Evolutionary conservation across 129 eudicot species (phyloP).

Genomic region (Apium graveolens): DNA sequence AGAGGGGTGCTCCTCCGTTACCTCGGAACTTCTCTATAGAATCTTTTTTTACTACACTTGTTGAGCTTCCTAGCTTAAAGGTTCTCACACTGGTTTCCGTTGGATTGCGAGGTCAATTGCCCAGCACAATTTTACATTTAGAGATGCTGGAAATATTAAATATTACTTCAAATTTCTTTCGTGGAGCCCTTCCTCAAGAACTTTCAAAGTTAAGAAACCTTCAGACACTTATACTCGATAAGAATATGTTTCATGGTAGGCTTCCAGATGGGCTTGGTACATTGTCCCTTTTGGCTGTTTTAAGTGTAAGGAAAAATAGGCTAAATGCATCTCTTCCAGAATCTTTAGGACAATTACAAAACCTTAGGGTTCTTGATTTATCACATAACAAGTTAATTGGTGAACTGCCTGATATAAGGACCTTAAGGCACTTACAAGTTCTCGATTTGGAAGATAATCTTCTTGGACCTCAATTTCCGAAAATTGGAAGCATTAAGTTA

Average conservation of each 20-base stretch:
- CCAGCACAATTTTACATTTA: slow-evolving; percentile 32
- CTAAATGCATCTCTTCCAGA: slow-evolving; percentile 53
- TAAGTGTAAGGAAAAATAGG: slow-evolving; percentile 68
- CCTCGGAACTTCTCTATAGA: slow-evolving; percentile 68
- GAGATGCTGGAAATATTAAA: slow-evolving; percentile 69
- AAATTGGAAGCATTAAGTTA: slow-evolving; percentile 36
- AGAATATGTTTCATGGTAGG: slow-evolving; percentile 56
- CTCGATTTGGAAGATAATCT: slow-evolving; percentile 55
- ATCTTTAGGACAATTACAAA: slow-evolving; percentile 44
- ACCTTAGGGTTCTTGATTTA: slow-evolving; percentile 59
- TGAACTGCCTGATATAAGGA: slow-evolving; percentile 56
- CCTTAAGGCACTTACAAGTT: slow-evolving; percentile 49
- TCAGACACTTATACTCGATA: slow-evolving; percentile 72
- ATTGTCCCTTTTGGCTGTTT: slow-evolving; percentile 61
- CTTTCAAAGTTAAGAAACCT: slow-evolving; percentile 42
- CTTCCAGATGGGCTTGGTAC: slow-evolving; percentile 46
- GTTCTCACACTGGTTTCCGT: slow-evolving; percentile 85
- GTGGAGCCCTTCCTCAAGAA: slow-evolving; percentile 47
- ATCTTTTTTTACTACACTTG: slow-evolving; percentile 47
- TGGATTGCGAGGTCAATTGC: slow-evolving; percentile 79
- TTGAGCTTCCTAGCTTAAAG: slow-evolving; percentile 55
- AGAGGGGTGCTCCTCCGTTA: slow-evolving; percentile 35
- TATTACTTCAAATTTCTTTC: slow-evolving; percentile 59
- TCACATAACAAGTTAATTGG: slow-evolving; percentile 70
- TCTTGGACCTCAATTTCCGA: slow-evolving; percentile 70